Evolutionary conservation across 306 rosid species (phyloP).

Genomic region (Prunus mira): DNA sequence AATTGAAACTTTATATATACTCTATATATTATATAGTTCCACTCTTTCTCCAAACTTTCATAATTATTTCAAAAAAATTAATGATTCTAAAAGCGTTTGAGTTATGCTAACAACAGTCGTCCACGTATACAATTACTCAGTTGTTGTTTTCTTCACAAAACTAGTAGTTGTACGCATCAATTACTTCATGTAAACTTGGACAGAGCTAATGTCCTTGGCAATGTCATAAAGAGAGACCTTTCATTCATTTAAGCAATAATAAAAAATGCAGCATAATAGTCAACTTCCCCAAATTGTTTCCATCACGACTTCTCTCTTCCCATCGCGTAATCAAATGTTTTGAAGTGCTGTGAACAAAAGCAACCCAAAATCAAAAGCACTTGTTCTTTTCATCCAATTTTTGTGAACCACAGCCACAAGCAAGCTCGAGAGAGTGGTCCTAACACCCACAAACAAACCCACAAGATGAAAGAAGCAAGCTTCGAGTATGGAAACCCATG

Average conservation of each 20-base stretch:
- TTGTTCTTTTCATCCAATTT: neutral
- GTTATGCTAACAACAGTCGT: no score
- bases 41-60: no score
- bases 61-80: no score
- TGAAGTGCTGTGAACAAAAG: neutral
- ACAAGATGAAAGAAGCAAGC: neutral
- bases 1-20: no score
- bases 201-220: neutral
- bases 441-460: neutral
- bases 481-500: conserved; percentile 17
- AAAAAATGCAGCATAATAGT: neutral
- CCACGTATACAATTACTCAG: no score
- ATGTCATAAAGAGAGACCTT: neutral
- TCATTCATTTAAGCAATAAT: neutral
- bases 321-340: neutral
- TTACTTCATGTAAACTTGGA: neutral
- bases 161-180: neutral
- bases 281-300: neutral
- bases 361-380: neutral
- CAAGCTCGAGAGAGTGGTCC: neutral
- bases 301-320: neutral
- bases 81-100: no score
- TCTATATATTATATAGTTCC: no score
- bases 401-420: neutral
- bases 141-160: neutral